phyloP scores from a whole-genome alignment of 208 protist genomes.

The Angomonas ambiguus region DNA sequence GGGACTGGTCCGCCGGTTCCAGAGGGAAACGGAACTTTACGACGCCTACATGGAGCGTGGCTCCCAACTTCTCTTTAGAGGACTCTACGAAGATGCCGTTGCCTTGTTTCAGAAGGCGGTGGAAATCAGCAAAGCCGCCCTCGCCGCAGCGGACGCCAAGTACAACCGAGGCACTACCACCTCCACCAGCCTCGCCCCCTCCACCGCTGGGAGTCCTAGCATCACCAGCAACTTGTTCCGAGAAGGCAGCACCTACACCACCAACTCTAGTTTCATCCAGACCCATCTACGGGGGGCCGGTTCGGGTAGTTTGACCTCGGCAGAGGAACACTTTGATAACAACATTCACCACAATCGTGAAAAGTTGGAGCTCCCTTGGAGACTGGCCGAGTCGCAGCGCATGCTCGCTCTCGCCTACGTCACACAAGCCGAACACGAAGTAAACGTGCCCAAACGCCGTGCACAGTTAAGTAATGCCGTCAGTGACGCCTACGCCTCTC shows the following conservation, averaged over 20 bases:
- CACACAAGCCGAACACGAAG: slow-evolving; percentile 77
- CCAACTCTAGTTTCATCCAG: slow-evolving; percentile 19
- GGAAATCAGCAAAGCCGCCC: slow-evolving; percentile 40
- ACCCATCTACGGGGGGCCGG: slow-evolving; percentile 53
- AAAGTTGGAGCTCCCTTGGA: slow-evolving; percentile 54
- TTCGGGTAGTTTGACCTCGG: slow-evolving; percentile 43
- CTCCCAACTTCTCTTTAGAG: slow-evolving; percentile 60
- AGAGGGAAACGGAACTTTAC: slow-evolving; percentile 48
- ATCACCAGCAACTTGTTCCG: neutral
- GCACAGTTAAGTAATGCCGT: slow-evolving; percentile 81
- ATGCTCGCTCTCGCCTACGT: slow-evolving; percentile 82
- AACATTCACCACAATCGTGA: slow-evolving; percentile 17
- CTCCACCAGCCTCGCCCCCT: neutral
- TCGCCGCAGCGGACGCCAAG: slow-evolving; percentile 18
- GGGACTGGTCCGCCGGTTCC: slow-evolving; percentile 27
- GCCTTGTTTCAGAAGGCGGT: slow-evolving; percentile 49
- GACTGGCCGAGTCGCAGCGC: slow-evolving; percentile 76
- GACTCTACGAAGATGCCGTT: slow-evolving; percentile 44
- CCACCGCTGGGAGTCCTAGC: neutral
- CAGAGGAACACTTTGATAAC: slow-evolving; percentile 39
- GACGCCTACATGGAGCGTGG: slow-evolving; percentile 72
- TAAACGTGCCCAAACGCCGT: slow-evolving; percentile 71
- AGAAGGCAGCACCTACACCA: neutral
- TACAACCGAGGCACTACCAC: neutral
- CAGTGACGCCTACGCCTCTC: slow-evolving; percentile 81